Evolutionary conservation across 805 yeast species (phyloP).

Genomic region (Maudiozyma barnettii): DNA sequence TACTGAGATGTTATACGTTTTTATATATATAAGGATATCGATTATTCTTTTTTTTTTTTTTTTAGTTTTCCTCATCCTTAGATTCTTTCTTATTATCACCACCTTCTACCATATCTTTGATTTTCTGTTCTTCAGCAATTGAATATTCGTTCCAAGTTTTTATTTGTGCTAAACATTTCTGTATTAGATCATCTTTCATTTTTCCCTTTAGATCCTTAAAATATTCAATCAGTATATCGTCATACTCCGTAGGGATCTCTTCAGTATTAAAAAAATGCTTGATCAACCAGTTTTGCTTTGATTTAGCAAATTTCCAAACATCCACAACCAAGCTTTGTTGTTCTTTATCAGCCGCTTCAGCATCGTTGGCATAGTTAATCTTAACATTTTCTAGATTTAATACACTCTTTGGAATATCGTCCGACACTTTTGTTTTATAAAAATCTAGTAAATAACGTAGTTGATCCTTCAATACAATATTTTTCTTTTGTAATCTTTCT

Average conservation of each 20-base stretch:
- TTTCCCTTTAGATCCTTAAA: slow-evolving; percentile 22
- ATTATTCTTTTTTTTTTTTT: too few species aligned
- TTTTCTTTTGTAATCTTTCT: slow-evolving; percentile 16
- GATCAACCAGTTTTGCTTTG: slow-evolving; percentile 30
- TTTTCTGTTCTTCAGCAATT: slow-evolving; percentile 16
- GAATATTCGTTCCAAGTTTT: slow-evolving; percentile 21
- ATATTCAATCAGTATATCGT: slow-evolving; percentile 22
- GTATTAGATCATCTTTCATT: slow-evolving; percentile 14
- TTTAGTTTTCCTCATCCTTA: slow-evolving; percentile 6
- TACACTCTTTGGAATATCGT: slow-evolving; percentile 18
- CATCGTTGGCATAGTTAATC: slow-evolving; percentile 11
- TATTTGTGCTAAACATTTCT: slow-evolving; percentile 14
- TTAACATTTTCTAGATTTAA: slow-evolving; percentile 17
- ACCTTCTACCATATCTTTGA: slow-evolving; percentile 18
- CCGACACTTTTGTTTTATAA: slow-evolving; percentile 18
- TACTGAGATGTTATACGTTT: too few species aligned
- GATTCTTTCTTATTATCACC: neutral
- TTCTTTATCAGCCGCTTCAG: slow-evolving; percentile 4
- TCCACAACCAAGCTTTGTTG: slow-evolving; percentile 13
- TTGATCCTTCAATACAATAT: slow-evolving; percentile 26
- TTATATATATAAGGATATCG: too few species aligned
- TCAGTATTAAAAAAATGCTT: slow-evolving; percentile 23
- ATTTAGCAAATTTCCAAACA: slow-evolving; percentile 31
- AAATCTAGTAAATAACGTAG: slow-evolving; percentile 29
- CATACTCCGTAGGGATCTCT: slow-evolving; percentile 22